Conservation (phyloP, 1,284 basidiomycete genomes). For the Thelephora terrestris region DNA sequence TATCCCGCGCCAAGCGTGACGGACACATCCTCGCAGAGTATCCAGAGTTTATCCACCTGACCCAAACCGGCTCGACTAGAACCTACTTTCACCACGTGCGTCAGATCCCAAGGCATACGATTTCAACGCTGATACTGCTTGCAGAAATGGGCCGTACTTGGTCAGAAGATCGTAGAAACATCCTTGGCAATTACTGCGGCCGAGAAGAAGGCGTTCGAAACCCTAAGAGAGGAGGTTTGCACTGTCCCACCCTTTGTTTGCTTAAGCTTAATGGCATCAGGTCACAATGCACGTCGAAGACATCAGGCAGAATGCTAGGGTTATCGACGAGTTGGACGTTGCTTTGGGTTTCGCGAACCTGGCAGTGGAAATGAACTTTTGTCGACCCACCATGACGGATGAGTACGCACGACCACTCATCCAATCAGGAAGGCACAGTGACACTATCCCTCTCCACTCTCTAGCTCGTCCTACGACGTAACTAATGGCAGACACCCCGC, state of each 20-base stretch:
- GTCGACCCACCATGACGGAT: conserved; percentile 61
- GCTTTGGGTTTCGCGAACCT: conserved; percentile 74
- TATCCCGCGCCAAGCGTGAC: conserved; percentile 54
- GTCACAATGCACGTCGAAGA: conserved; percentile 46
- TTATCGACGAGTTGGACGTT: conserved; percentile 88
- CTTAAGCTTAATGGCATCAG: conserved; percentile 25
- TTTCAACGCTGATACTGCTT: conserved; percentile 3
- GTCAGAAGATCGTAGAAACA: conserved; percentile 50
- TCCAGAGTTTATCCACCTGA: conserved; percentile 42
- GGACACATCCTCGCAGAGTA: conserved; percentile 36
- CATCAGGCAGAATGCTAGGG: conserved; percentile 66
- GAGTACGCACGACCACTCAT: conserved; percentile 33
- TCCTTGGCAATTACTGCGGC: conserved; percentile 41
- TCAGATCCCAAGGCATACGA: background rate
- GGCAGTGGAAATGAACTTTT: conserved; percentile 72
- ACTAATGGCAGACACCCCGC: conserved; percentile 83
- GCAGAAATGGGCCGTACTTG: conserved; percentile 73
- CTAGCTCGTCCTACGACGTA: conserved; percentile 58
- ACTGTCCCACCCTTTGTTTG: background rate
- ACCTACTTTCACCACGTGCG: conserved; percentile 62
- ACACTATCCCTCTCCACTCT: background rate
- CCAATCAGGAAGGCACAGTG: no score
- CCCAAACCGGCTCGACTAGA: conserved; percentile 55
- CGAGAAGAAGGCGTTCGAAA: conserved; percentile 66
- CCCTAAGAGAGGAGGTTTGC: conserved; percentile 54